A percentile compares a stretch with the other conserved stretches of the same genome.
Evolutionary conservation across 768 basidiomycete species (phyloP).

Genomic region (Collybia nuda): DNA sequence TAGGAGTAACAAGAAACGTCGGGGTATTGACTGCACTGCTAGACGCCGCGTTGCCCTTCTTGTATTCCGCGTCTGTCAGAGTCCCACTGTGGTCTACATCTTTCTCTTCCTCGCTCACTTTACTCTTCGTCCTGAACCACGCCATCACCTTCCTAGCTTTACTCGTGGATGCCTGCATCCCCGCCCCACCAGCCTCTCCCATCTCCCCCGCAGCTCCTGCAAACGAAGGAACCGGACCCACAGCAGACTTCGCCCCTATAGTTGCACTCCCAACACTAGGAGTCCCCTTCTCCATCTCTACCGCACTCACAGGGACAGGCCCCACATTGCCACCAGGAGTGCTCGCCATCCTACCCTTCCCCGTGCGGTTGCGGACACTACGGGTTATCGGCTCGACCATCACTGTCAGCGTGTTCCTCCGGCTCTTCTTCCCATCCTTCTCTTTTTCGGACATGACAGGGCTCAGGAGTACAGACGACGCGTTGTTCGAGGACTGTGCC

Average conservation of each 20-base stretch:
- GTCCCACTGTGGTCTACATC: constrained; percentile 18
- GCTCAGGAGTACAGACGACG: constrained; percentile 25
- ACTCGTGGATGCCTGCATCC: constrained; percentile 71
- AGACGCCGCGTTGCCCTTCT: constrained; percentile 27
- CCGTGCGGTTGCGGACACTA: constrained; percentile 42
- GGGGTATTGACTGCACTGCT: constrained; percentile 32
- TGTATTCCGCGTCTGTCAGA: constrained; percentile 28
- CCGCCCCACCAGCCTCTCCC: constrained; percentile 28
- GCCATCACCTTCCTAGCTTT: constrained; percentile 97
- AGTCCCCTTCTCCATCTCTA: constrained; percentile 10
- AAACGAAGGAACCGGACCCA: constrained; percentile 9
- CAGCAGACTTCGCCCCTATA: constrained; percentile 10
- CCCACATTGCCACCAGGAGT: constrained; percentile 18
- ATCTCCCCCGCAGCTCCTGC: constrained; percentile 16
- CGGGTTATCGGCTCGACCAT: constrained; percentile 80
- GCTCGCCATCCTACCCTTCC: constrained; percentile 31
- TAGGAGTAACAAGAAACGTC: constrained; percentile 17
- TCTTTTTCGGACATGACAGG: constrained; percentile 14
- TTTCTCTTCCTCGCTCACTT: constrained; percentile 35
- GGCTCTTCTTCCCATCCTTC: constrained; percentile 52
- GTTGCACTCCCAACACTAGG: not conserved
- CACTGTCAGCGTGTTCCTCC: constrained; percentile 83
- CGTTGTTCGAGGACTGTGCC: constrained; percentile 13
- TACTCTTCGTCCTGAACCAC: constrained; percentile 88
- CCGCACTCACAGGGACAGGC: not conserved